Conservation (phyloP, 2,329 filamentous ascomycete species). For the Cucurbitaria berberidis region DNA sequence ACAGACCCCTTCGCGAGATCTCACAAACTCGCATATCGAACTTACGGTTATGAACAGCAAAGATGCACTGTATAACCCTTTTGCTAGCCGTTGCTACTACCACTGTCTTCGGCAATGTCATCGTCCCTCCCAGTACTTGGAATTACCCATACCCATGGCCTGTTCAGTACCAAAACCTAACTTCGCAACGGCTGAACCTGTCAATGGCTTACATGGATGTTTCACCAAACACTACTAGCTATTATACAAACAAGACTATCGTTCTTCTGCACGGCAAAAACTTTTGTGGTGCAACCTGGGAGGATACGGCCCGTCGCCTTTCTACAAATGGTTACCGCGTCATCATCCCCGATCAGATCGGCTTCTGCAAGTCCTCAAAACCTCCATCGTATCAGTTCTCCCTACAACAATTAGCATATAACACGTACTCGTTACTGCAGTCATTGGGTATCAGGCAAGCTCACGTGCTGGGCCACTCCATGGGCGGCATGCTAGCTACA, state of each 20-base stretch:
- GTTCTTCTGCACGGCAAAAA: constrained; percentile 63
- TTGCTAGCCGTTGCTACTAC: constrained; percentile 10
- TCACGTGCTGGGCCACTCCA: constrained; percentile 61
- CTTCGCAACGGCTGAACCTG: constrained; percentile 56
- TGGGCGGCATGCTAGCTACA: constrained; percentile 62
- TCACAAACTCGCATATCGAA: neutral
- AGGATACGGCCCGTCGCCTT: constrained; percentile 54
- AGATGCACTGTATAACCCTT: constrained; percentile 9
- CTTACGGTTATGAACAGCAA: neutral
- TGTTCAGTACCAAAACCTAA: constrained; percentile 55
- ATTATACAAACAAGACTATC: constrained; percentile 51
- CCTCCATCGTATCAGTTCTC: constrained; percentile 60
- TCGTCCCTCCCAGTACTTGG: constrained; percentile 25
- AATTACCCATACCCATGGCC: constrained; percentile 60
- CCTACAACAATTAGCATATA: constrained; percentile 58
- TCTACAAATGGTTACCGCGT: constrained; percentile 57
- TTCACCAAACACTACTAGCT: constrained; percentile 35
- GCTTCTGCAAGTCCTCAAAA: constrained; percentile 65
- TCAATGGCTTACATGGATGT: constrained; percentile 65
- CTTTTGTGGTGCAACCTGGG: constrained; percentile 63
- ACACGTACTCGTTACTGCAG: constrained; percentile 58
- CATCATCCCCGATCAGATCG: constrained; percentile 61
- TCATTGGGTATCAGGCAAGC: constrained; percentile 53
- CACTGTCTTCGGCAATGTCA: constrained; percentile 7
- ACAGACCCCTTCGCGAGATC: neutral